Evolutionary conservation across 495 filamentous ascomycete genomes (phyloP).

Genomic region (Penicillium macrosclerotiorum): DNA sequence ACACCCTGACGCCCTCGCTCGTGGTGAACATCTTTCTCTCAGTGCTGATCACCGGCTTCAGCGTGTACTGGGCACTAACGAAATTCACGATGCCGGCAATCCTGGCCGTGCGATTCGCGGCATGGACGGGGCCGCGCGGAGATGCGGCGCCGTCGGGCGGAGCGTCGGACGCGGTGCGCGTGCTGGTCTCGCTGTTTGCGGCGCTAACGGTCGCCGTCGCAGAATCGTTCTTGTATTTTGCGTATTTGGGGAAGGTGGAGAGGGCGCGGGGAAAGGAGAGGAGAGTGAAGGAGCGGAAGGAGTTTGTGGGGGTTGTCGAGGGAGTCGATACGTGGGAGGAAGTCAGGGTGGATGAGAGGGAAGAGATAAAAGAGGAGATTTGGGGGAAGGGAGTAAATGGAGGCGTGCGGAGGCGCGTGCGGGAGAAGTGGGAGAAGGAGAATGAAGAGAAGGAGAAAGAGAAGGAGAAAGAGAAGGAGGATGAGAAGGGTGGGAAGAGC

Average conservation of each 20-base stretch:
- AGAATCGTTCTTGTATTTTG: slow-evolving; percentile 83
- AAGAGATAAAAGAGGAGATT: slow-evolving; percentile 37
- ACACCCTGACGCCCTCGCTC: slow-evolving; percentile 40
- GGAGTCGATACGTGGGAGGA: not conserved
- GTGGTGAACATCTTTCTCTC: slow-evolving; percentile 50
- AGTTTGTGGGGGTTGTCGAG: slow-evolving; percentile 57
- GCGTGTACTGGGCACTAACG: slow-evolving; percentile 48
- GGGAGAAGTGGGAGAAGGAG: slow-evolving; percentile 44
- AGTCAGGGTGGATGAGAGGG: slow-evolving; percentile 7
- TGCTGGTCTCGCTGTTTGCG: slow-evolving; percentile 39
- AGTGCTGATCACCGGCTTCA: slow-evolving; percentile 45
- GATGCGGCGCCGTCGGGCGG: slow-evolving; percentile 7
- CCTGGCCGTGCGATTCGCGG: slow-evolving; percentile 36
- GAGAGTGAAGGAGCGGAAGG: slow-evolving; percentile 66
- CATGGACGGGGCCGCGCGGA: slow-evolving; percentile 62
- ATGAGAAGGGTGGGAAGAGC: not conserved
- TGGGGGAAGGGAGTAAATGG: slow-evolving; percentile 50
- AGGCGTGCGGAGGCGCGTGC: slow-evolving; percentile 42
- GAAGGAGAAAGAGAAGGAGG: slow-evolving; percentile 6
- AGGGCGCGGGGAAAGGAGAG: slow-evolving; percentile 67
- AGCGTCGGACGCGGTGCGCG: slow-evolving; percentile 34
- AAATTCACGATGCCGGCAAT: slow-evolving; percentile 52
- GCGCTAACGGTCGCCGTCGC: slow-evolving; percentile 70
- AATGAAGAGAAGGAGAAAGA: slow-evolving; percentile 29
- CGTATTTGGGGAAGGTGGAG: slow-evolving; percentile 76